Conservation (phyloP, 176 grass and related monocot species). For the Triticum monococcum region DNA sequence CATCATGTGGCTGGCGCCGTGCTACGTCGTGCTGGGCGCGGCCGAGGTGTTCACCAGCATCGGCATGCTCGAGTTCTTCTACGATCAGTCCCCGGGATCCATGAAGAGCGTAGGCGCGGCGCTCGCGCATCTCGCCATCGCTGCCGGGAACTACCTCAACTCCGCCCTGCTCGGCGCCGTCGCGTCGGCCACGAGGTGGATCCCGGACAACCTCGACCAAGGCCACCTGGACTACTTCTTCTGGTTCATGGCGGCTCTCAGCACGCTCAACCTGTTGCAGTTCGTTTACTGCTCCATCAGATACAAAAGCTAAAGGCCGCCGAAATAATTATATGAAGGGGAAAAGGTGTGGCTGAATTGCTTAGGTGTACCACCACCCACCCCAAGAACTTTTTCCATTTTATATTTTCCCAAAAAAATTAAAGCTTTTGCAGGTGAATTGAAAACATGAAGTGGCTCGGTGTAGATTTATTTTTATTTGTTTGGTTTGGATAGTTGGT, state of each 20-base stretch:
- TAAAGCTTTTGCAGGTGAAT: no score
- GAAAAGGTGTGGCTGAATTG: no score
- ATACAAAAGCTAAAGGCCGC: no score
- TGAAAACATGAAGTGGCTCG: no score
- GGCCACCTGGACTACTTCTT: constrained; percentile 23
- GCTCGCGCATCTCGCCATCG: background rate
- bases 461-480: no score
- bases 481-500: no score
- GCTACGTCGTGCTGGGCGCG: constrained; percentile 25
- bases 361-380: no score
- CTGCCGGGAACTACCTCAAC: constrained; percentile 32
- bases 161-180: background rate
- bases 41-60: constrained; percentile 35
- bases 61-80: constrained; percentile 43
- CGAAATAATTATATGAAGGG: no score
- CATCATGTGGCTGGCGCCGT: constrained; percentile 3
- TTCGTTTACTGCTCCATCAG: background rate
- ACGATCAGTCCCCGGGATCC: constrained; percentile 29
- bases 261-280: background rate
- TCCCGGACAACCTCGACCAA: background rate
- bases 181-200: background rate
- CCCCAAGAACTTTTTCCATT: no score
- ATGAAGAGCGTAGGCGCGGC: constrained; percentile 45
- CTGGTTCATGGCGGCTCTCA: constrained; percentile 5
- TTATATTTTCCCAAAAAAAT: no score